phyloP scores from a whole-genome alignment of 371 early-diverging fungal species.

The Racocetra persica region DNA sequence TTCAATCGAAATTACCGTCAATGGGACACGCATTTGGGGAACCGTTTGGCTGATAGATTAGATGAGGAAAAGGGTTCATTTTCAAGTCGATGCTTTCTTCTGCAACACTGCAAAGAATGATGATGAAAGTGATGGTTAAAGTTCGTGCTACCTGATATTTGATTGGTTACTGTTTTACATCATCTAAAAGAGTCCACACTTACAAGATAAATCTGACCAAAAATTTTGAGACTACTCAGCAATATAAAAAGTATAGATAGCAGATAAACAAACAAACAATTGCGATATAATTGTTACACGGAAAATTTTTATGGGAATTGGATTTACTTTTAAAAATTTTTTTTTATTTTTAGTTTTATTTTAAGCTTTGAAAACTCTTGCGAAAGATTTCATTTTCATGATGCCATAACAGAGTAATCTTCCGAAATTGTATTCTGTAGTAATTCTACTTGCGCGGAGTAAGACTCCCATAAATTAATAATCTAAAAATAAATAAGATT shows the following conservation, averaged over 20 bases:
- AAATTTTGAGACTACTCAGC: too few species aligned
- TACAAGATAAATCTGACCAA: too few species aligned
- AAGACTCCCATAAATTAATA: constrained; percentile 30
- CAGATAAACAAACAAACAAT: not conserved
- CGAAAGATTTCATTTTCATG: too few species aligned
- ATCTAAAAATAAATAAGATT: not conserved
- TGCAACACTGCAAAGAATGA: constrained; percentile 7
- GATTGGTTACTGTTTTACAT: constrained; percentile 22
- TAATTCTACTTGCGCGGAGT: not conserved
- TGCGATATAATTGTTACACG: not conserved
- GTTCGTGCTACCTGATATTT: not conserved
- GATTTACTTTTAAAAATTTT: not conserved
- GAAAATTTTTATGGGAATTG: not conserved
- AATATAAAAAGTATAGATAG: too few species aligned
- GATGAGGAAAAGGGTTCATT: constrained; percentile 39
- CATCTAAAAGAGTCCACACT: not conserved
- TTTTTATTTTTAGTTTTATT: too few species aligned
- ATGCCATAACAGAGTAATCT: too few species aligned
- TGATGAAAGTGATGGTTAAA: constrained; percentile 27
- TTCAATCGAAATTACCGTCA: constrained; percentile 31
- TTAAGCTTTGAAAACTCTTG: too few species aligned
- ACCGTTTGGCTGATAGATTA: constrained; percentile 39
- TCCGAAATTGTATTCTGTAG: constrained; percentile 10
- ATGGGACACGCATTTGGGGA: constrained; percentile 20
- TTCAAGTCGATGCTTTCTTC: constrained; percentile 20